These are phyloP conservation scores for Ustilago trichophora DNA, from an alignment of 1,284 basidiomycete species.

Conservation along the genomic window DNA sequence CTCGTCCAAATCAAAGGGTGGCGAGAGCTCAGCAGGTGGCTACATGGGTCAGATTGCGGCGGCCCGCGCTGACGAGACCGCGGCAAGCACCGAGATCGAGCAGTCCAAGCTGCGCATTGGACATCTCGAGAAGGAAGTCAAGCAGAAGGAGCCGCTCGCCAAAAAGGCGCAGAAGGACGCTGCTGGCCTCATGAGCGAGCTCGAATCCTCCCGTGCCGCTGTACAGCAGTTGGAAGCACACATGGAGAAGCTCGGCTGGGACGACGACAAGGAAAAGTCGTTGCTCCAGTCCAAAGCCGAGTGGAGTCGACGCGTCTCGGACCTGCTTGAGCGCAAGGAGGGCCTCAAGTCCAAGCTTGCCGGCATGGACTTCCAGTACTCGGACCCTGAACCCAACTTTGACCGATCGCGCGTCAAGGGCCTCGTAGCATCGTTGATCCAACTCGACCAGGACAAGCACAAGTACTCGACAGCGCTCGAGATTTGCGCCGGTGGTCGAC, in stretches of 20 bases:
- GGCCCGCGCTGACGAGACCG: conserved; percentile 79
- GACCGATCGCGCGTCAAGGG: conserved; percentile 90
- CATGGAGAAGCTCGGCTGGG: conserved; percentile 76
- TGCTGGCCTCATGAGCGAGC: conserved; percentile 75
- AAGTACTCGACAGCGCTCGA: conserved; percentile 89
- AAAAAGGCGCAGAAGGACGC: conserved; percentile 86
- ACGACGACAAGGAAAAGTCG: conserved; percentile 77
- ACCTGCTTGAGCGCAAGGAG: conserved; percentile 78
- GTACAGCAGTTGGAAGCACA: conserved; percentile 71
- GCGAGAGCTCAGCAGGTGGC: conserved; percentile 77
- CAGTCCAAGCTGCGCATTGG: conserved; percentile 81
- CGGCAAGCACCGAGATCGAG: conserved; percentile 84
- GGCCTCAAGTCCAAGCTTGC: conserved; percentile 76
- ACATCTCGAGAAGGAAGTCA: conserved; percentile 83
- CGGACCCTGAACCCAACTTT: conserved; percentile 80
- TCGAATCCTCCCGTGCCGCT: conserved; percentile 58
- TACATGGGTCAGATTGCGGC: conserved; percentile 96
- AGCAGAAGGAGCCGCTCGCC: conserved; percentile 79
- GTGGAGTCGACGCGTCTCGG: conserved; percentile 73
- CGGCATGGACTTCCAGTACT: conserved; percentile 84
- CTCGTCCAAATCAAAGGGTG: conserved; percentile 70
- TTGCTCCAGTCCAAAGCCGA: conserved; percentile 73
- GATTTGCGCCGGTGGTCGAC: conserved; percentile 85
- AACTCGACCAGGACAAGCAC: conserved; percentile 74
- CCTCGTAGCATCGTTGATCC: conserved; percentile 74